Evolutionary conservation across 139 green algal genomes (phyloP).

Genomic region (Yamagishiella unicocca): DNA sequence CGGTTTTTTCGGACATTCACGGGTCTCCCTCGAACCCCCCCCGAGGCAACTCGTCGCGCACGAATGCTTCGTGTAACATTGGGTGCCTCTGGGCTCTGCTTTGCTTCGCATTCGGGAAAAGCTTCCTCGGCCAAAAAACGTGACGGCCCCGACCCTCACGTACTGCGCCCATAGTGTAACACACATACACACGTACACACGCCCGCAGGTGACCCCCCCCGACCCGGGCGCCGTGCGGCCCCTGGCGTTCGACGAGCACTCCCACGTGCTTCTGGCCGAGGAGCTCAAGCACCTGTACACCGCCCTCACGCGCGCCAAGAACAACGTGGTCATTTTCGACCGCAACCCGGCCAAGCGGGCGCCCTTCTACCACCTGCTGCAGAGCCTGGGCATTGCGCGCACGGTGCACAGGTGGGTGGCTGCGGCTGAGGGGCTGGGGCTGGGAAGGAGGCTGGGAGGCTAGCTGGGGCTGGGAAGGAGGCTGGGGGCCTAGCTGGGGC

Average conservation of each 20-base stretch:
- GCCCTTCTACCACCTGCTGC: constrained; percentile 62
- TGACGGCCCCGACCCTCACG: too few relatives aligned
- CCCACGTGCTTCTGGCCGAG: constrained; percentile 75
- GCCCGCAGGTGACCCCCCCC: constrained; percentile 36
- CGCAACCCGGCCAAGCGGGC: constrained; percentile 29
- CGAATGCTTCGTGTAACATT: too few relatives aligned
- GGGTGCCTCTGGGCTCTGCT: too few relatives aligned
- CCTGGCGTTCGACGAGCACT: neutral
- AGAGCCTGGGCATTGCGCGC: constrained; percentile 44
- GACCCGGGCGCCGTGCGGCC: constrained; percentile 36
- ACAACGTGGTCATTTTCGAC: constrained; percentile 70
- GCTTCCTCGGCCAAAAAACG: too few relatives aligned
- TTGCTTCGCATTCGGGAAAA: too few relatives aligned
- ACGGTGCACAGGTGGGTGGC: constrained; percentile 35
- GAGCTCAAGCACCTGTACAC: constrained; percentile 91
- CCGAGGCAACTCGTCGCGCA: too few relatives aligned
- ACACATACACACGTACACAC: too few relatives aligned
- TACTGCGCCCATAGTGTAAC: too few relatives aligned
- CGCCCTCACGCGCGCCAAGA: constrained; percentile 81
- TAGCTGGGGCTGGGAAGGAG: neutral
- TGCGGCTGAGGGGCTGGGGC: neutral
- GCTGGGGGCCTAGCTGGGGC: neutral
- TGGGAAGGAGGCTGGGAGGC: neutral
- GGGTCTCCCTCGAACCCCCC: too few relatives aligned
- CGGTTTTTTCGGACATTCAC: too few relatives aligned